Base-by-base conservation (phyloP, 768 basidiomycete species). In the Coprinellus aureogranulatus region DNA sequence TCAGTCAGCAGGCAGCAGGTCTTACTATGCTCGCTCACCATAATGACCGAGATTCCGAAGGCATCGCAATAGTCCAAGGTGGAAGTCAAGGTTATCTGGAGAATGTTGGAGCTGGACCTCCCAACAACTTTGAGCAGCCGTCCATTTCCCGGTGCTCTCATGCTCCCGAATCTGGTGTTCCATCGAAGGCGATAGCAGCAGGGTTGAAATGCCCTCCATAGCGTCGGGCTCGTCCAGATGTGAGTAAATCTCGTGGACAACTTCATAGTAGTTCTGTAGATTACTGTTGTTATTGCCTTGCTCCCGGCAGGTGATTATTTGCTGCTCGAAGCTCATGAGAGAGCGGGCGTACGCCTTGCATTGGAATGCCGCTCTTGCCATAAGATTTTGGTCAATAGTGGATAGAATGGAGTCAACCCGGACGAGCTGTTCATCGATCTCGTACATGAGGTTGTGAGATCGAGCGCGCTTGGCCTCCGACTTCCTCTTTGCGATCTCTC, bases 121-220 rank as follows among this genome's bases (percentile, higher is more conserved):
- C 97, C 97, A 99, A 65, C 97, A 99, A 66, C 96, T 98, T 71
- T 98, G 97, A 8, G 97, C 96, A 9, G 94, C 90, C 2, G 97
- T 98, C 97, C 97, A 99, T 42, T 87, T 81, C 0, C 97, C 97
- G 2, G 91, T 96, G 62, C 90, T 95, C 70, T 99, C 97, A 65
- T 99, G 97, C 66, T 98, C 91, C 42, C 97, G 87, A 59, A 99
- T 98, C 70, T 97, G 94, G 70, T 97, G 93, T 62, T 98, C 92
- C 47, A 98, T 71, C 2, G 92, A 91, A 0, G 97, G 97, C 0
- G 90, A 85, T 12, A 98, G 73, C 55, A 98, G 90, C 63, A 90
- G 74, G 5, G 90, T 86, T 0, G 97, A 97, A 30, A 98, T 82
- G 0, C 97, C 97, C 73, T 98, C 95, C 97, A 99, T 99, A 16